phyloP scores from a whole-genome alignment of 345 rosid genomes.

The Brassica nigra region DNA sequence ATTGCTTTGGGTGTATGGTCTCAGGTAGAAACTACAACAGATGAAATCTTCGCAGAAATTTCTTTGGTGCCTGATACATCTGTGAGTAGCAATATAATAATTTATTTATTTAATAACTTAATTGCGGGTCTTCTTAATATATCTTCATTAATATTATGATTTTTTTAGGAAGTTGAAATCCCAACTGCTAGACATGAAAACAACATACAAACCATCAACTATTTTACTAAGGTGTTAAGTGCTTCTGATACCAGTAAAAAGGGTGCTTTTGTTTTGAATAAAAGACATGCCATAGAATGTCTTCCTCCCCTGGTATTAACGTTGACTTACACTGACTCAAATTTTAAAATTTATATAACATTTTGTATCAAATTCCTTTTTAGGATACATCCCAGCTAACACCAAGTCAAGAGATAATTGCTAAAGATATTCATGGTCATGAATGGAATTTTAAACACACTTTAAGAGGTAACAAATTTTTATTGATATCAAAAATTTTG shows the following conservation, averaged over 20 bases:
- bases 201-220: not conserved
- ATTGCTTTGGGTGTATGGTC: not conserved
- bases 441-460: not conserved
- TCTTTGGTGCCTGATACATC: not conserved
- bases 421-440: not conserved
- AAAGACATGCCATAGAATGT: not conserved
- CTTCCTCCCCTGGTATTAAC: not conserved
- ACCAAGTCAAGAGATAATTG: not conserved
- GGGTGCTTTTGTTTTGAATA: not conserved
- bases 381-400: not conserved
- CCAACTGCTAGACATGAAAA: not conserved
- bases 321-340: not conserved
- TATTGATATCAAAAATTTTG: too few relatives aligned
- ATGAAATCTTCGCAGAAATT: not conserved
- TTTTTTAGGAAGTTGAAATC: not conserved
- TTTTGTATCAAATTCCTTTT: not conserved
- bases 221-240: not conserved
- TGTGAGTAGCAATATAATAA: not conserved
- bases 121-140: not conserved
- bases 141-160: not conserved
- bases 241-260: not conserved
- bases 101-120: too few relatives aligned
- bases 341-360: too few relatives aligned
- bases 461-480: not conserved
- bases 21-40: not conserved